These are phyloP conservation scores for Roridomyces roridus DNA, from an alignment of 768 basidiomycete genomes.

Conservation along the genomic window DNA sequence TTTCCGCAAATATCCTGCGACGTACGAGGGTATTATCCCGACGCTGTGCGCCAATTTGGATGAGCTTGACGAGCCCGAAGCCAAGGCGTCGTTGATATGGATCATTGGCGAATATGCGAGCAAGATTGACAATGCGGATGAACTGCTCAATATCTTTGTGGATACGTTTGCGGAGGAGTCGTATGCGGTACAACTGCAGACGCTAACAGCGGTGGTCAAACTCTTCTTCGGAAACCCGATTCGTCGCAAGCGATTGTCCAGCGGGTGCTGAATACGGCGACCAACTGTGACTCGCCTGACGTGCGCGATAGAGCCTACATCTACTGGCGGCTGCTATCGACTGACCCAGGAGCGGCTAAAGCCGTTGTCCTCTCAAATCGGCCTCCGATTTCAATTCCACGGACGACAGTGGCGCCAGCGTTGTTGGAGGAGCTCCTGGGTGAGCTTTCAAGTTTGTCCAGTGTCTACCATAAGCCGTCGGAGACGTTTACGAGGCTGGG, in stretches of 20 bases:
- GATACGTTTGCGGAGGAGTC: conserved; percentile 94
- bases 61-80: conserved; percentile 97
- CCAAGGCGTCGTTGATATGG: conserved; percentile 98
- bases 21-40: conserved; percentile 98
- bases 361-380: conserved; percentile 90
- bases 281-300: conserved; percentile 97
- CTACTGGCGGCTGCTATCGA: conserved; percentile 95
- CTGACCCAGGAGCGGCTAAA: conserved; percentile 97
- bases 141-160: conserved; percentile 90
- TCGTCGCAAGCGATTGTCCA: conserved; percentile 93
- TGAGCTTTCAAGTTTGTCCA: conserved; percentile 88
- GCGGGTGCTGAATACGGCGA: conserved; percentile 88
- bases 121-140: conserved; percentile 97
- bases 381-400: conserved; percentile 92
- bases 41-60: conserved; percentile 94
- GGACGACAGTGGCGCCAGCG: conserved; percentile 87
- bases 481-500: conserved; percentile 96
- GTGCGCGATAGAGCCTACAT: conserved; percentile 98
- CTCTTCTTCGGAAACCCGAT: conserved; percentile 96
- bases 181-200: conserved; percentile 81
- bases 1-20: conserved; percentile 96
- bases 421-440: conserved; percentile 91
- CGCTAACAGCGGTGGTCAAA: conserved; percentile 95
- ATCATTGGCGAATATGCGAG: conserved; percentile 99
- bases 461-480: conserved; percentile 96